Evolutionary conservation across 1,139 yeast genomes (phyloP), one percentile per base, ranked within the genome.

Genomic region (Zhuliangozyma blackwelliae): DNA sequence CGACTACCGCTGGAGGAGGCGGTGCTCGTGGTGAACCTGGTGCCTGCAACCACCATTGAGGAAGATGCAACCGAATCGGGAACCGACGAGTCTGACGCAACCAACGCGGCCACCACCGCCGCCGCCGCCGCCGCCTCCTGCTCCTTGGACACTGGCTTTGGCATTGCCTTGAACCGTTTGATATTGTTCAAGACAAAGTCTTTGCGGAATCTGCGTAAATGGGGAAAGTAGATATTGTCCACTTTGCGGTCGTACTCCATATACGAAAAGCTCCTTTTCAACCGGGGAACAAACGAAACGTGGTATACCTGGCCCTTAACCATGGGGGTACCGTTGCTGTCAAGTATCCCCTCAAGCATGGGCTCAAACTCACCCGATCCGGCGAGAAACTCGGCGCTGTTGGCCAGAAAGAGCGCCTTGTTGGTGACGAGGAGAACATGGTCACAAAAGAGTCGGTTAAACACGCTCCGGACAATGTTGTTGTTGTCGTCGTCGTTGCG

Each of bases 401-500:
- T 31, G 16, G 34, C 29, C 16, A 33, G 37, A 11, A 41, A 38
- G 9, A 38, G 25, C 8, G 48, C 45, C 5, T 34, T 27, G n/a
- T 37, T 34, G 3, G 39, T 34, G 22, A 40, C 27, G 10, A 41
- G 31, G 7, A 56, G 40, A 5, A 47, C 34, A 21, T 40, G 37
- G 29, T 54, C 48, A 12, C 38, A 31, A 36, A 56, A 49, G 21
- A 55, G 37, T 21, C 43, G 40, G 22, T 52, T 52, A n/a, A 52
- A 35, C 10, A 49, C 37, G 9, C 28, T 27, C n/a, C 29, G 28
- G 27, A 46, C 31, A 2, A 37, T 13, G 10, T 22, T 33, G 1
- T 34, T 33, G 22, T 34, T 34, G 6, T 31, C n/a, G n/a, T 28
- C n/a, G 25, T 31, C 27, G n/a, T n/a, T n/a, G n/a, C n/a, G n/a